Percentiles rank a stretch among this genome's conserved stretches.
phyloP scores from a whole-genome alignment of 441 rosid species.

The Flueggea neowawraea region DNA sequence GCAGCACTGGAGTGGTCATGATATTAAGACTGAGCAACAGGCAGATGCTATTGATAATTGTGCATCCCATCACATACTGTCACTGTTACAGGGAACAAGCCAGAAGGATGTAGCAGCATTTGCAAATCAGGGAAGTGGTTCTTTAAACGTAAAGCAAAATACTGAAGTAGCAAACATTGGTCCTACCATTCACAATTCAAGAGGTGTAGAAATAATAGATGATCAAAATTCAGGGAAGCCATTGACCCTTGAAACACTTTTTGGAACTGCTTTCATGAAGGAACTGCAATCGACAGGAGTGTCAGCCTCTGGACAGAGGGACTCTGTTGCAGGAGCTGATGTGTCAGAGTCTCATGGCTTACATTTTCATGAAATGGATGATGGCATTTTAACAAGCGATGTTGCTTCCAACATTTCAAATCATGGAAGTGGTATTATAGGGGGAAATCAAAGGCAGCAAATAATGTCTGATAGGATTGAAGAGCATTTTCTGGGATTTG shows the following conservation, averaged over 20 bases:
- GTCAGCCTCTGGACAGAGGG: conserved; percentile 47
- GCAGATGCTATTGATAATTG: conserved; percentile 46
- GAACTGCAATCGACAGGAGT: conserved; percentile 84
- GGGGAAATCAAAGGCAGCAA: conserved; percentile 39
- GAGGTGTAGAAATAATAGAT: conserved; percentile 36
- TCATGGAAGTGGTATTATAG: conserved; percentile 33
- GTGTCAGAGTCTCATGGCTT: conserved; percentile 39
- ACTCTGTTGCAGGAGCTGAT: conserved; percentile 30
- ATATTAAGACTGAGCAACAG: conserved; percentile 36
- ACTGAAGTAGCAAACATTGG: conserved; percentile 23
- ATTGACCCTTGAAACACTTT: conserved; percentile 90
- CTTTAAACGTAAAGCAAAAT: conserved; percentile 26
- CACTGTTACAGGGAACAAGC: conserved; percentile 65
- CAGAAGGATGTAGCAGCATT: conserved; percentile 21
- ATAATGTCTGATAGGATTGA: conserved; percentile 41
- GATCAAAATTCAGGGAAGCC: conserved; percentile 37
- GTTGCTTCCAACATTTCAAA: conserved; percentile 30
- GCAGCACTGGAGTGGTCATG: conserved; percentile 31
- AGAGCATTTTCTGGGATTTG: conserved; percentile 43
- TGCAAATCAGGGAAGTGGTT: conserved; percentile 28
- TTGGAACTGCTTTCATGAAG: conserved; percentile 94
- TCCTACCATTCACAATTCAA: conserved; percentile 15
- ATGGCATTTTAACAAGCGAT: conserved; percentile 26
- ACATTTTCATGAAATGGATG: conserved; percentile 26
- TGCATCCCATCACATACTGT: conserved; percentile 93